Base-by-base conservation (phyloP, 192 early-diverging fungal genomes). In the Hyaloraphidium curvatum region DNA sequence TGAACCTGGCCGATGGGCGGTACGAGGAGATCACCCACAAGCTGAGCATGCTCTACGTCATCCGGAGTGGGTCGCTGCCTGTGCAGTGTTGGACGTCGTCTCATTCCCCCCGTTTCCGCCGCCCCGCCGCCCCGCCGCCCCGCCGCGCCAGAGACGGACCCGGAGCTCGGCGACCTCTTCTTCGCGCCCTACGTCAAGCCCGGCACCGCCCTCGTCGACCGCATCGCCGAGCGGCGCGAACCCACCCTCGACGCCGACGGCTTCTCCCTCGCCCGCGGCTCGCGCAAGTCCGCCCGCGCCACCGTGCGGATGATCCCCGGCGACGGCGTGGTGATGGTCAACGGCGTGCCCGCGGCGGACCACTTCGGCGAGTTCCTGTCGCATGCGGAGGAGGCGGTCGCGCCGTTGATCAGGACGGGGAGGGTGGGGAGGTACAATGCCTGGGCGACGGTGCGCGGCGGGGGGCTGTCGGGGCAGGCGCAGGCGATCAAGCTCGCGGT, bases 1-100 rank as follows among this genome's bases (percentile, higher is more conserved):
- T 25, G 43, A 14, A 48, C 7, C 23, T 48, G 7, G 23, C 17
- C 43, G 43, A 7, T 4, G 43, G 43, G 23, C 14, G 25, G 23
- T 48, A 48, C 43, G 43, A 48, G 25, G 43, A 48, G 43, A 5
- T 48, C 25, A 25, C 25, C 14, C 43, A 48, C 43, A 48, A 48
- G 43, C 43, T 48, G 17, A 48, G 43, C 43, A 48, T 48, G 14
- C 23, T 48, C 14, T 48, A 48, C 23, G 43, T 25, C 19, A 48
- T 22, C 23, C 43, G 43, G 4, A 25, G 43, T 48, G 25, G 4
- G 43, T 37, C 9, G 33, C 7, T 37, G 9, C 43, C 7, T 19
- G 17, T 22, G 7, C 23, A 14, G 43, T 48, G 17, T 11, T 14
- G 14, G 43, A 37, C 33, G 9, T 37, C 33, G 33, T 37, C 9